Evolutionary conservation across 352 stramenopile genomes (phyloP).

Genomic region (Phytopythium sindhum): DNA sequence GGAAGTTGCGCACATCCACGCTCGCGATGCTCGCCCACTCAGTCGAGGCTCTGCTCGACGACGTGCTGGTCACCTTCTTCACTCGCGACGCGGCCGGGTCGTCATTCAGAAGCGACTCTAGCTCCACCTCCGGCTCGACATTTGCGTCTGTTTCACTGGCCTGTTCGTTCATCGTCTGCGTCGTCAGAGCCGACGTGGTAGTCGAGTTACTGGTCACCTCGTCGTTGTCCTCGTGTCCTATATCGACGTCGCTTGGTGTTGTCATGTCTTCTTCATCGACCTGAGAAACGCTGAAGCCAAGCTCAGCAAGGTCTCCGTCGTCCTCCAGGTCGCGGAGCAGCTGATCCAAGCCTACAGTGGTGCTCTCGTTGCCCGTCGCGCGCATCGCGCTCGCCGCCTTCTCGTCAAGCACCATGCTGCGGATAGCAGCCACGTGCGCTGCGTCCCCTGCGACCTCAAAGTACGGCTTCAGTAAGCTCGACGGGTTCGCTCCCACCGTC

Average conservation of each 20-base stretch:
- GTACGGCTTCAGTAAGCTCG: slow-evolving; percentile 58
- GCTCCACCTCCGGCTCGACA: slow-evolving; percentile 42
- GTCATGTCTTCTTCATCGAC: slow-evolving; percentile 33
- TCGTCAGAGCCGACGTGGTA: background rate
- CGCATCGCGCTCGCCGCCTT: slow-evolving; percentile 59
- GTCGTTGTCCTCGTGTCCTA: background rate
- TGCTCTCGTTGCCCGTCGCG: slow-evolving; percentile 35
- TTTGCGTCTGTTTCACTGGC: slow-evolving; percentile 2
- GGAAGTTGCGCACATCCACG: slow-evolving; percentile 80
- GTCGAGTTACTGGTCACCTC: background rate
- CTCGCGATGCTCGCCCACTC: slow-evolving; percentile 74
- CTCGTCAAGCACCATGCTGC: slow-evolving; percentile 55
- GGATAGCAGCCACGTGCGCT: slow-evolving; percentile 47
- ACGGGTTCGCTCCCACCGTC: slow-evolving; percentile 53
- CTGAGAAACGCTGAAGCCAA: slow-evolving; percentile 39
- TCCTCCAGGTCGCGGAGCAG: slow-evolving; percentile 67
- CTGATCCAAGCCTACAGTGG: slow-evolving; percentile 62
- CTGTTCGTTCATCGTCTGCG: background rate
- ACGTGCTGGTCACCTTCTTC: slow-evolving; percentile 12
- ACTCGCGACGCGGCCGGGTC: slow-evolving; percentile 8
- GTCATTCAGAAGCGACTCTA: slow-evolving; percentile 47
- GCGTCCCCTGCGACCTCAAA: slow-evolving; percentile 55
- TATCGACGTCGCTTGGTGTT: slow-evolving; percentile 5
- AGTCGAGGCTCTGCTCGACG: slow-evolving; percentile 10
- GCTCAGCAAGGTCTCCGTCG: slow-evolving; percentile 53